Evolutionary conservation across 352 stramenopile genomes (phyloP).

Genomic region (Globisporangium solare): DNA sequence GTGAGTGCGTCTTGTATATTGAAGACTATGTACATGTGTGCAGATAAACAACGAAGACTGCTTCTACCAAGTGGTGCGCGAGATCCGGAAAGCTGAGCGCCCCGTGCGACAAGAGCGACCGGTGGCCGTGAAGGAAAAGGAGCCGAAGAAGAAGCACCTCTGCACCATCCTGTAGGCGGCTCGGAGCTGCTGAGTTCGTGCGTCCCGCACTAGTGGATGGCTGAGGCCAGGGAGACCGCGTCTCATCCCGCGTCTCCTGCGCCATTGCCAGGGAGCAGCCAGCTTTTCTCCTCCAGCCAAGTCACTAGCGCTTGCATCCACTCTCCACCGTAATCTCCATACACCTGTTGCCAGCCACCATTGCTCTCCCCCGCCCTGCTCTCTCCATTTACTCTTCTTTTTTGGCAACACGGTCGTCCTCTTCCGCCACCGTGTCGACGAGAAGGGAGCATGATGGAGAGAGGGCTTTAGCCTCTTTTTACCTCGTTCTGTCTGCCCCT

Average conservation of each 20-base stretch:
- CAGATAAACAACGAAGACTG: conserved; percentile 89
- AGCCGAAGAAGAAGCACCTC: conserved; percentile 55
- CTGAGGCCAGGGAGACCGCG: too few species aligned
- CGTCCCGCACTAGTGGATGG: too few species aligned
- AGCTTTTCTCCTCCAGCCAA: too few species aligned
- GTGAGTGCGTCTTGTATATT: too few species aligned
- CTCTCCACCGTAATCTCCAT: background rate
- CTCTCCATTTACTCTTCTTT: conserved; percentile 1
- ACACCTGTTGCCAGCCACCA: background rate
- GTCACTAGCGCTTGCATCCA: too few species aligned
- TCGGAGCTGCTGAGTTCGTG: background rate
- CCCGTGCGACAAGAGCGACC: conserved; percentile 40
- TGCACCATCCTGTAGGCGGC: conserved; percentile 42
- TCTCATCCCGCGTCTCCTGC: too few species aligned
- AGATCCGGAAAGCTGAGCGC: conserved; percentile 79
- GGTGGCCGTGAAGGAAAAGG: conserved; percentile 43
- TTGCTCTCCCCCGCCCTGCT: background rate
- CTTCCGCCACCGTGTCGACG: background rate
- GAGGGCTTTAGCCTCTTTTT: too few species aligned
- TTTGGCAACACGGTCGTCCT: background rate
- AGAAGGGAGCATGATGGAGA: background rate
- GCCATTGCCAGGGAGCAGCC: too few species aligned
- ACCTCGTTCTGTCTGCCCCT: too few species aligned
- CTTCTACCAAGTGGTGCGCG: conserved; percentile 87
- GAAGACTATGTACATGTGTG: too few species aligned